Evolutionary conservation across 2,329 filamentous ascomycete species (phyloP), one percentile per base, ranked within the genome.

Genomic region (Thelonectria blattea): DNA sequence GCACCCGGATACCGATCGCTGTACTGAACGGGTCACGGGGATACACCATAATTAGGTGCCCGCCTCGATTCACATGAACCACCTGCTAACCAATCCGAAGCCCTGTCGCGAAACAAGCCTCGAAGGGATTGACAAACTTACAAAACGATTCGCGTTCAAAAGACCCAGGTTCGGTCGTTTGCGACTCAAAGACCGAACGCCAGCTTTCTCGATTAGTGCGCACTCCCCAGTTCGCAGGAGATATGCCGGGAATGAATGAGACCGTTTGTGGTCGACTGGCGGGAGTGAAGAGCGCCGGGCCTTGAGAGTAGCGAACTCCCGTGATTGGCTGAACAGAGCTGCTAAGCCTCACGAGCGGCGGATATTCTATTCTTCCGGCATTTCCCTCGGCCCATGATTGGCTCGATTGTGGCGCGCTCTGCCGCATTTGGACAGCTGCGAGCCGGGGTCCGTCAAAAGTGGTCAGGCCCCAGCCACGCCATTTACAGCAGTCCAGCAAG

Each of bases 391-490:
- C 10, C 15, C 24, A 2, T 45, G 27, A 55, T 50, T 49, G 60
- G 54, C 17, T 43, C 39, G 42, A 48, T 17, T 18, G 17, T 24
- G 10, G n/a, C 52, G 47, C 30, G 58, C 48, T 41, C 41, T 56
- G 41, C 52, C 47, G 58, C 52, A 56, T 42, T 42, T 42, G 52
- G 54, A 50, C 56, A 62, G 51, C 50, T 50, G 47, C 46, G 39
- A 46, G 56, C 52, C 48, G 37, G 32, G 24, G 18, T 22, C 32
- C 39, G 46, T 58, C 56, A 54, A 60, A 30, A 46, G 18, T 56
- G 41, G 48, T 37, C 48, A 65, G 55, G 52, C 70, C 74, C 76
- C 76, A 78, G 76, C 76, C 76, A 78, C 76, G 72, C 71, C 71
- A 71, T 78, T 78, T 74, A 71, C 59, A 71, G 64, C 62, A 57